phyloP scores from a whole-genome alignment of 768 basidiomycete genomes.

The Leucocoprinus sp. region DNA sequence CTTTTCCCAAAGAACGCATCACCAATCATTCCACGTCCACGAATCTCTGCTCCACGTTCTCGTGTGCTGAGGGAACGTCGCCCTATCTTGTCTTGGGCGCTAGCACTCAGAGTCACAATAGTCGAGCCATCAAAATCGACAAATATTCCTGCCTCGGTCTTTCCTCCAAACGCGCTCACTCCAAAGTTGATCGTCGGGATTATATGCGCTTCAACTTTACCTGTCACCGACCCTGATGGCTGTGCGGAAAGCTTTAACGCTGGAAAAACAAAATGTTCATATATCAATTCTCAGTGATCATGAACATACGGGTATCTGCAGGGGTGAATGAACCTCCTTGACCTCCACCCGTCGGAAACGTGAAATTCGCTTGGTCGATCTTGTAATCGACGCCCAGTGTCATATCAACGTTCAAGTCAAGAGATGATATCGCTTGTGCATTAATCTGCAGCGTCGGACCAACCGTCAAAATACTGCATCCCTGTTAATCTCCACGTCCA shows the following conservation, averaged over 20 bases:
- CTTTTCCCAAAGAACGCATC: conserved; percentile 2
- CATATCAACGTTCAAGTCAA: conserved; percentile 31
- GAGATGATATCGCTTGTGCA: conserved; percentile 24
- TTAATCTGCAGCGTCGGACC: conserved; percentile 41
- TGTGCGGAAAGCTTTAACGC: conserved; percentile 34
- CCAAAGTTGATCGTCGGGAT: conserved; percentile 41
- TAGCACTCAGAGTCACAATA: conserved; percentile 19
- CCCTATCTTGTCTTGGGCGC: conserved; percentile 6
- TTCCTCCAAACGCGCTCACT: conserved; percentile 29
- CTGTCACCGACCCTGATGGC: conserved; percentile 32
- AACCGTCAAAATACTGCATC: conserved; percentile 32
- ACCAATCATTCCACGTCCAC: conserved; percentile 1
- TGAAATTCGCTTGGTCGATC: conserved; percentile 31
- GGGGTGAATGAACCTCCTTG: conserved; percentile 24
- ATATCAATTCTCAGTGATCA: neutral
- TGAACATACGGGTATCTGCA: conserved; percentile 34
- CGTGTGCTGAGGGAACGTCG: no score
- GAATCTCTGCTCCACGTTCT: neutral
- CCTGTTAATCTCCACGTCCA: neutral
- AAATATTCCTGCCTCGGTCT: conserved; percentile 30
- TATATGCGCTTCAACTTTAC: conserved; percentile 37
- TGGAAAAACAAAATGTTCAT: conserved; percentile 10
- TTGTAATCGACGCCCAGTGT: conserved; percentile 35
- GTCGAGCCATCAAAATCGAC: conserved; percentile 33
- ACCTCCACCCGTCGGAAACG: conserved; percentile 32